Evolutionary conservation across 306 rosid species (phyloP).

Genomic region (Ziziphus jujuba): DNA sequence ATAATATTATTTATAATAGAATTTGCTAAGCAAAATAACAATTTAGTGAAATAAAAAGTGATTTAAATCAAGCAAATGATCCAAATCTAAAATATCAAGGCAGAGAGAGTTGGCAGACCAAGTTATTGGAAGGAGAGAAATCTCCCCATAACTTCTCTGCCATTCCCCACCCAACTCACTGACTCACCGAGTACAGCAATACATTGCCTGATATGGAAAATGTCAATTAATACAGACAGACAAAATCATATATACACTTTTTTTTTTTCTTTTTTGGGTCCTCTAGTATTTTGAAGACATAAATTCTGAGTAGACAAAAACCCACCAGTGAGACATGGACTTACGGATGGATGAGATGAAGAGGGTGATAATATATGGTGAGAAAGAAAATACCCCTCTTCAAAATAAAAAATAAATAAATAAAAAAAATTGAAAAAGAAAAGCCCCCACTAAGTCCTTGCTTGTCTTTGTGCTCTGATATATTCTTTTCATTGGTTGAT

Average conservation of each 20-base stretch:
- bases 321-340: not conserved
- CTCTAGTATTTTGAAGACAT: not conserved
- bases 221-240: conserved; percentile 4
- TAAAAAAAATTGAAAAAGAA: no score
- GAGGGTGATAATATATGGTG: conserved; percentile 16
- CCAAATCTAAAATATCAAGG: conserved; percentile 1
- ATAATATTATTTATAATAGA: not conserved
- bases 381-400: conserved; percentile 5
- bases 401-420: not conserved
- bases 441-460: not conserved
- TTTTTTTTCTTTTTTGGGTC: conserved; percentile 3
- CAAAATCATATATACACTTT: not conserved
- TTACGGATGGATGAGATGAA: not conserved
- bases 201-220: conserved; percentile 11
- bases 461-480: not conserved
- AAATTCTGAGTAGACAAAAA: not conserved
- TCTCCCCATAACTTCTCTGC: conserved; percentile 25
- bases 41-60: not conserved
- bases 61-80: conserved; percentile 4
- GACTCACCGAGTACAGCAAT: conserved; percentile 10
- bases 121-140: conserved; percentile 22
- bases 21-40: not conserved
- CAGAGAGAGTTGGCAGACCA: conserved; percentile 14
- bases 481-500: not conserved
- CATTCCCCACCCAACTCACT: conserved; percentile 23